phyloP scores from a whole-genome alignment of 208 protist genomes.

The Leptomonas seymouri region DNA sequence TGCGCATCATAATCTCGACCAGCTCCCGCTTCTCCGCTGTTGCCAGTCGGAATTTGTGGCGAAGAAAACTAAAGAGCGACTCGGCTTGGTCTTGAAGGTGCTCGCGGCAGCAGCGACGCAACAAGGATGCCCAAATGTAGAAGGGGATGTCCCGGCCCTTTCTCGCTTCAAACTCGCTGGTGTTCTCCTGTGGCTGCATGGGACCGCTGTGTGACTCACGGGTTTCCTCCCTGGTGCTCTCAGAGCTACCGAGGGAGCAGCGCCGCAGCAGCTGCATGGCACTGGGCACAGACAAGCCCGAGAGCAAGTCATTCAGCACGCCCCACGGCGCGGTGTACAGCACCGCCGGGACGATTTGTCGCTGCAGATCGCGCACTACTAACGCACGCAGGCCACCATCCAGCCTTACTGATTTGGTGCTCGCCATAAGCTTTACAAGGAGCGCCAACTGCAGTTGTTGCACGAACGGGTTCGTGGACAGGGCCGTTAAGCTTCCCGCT shows the following conservation, averaged over 20 bases:
- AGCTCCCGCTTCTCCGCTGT: constrained; percentile 70
- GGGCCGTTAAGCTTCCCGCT: constrained; percentile 36
- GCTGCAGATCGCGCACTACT: constrained; percentile 71
- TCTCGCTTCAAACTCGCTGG: constrained; percentile 10
- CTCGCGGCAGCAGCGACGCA: constrained; percentile 75
- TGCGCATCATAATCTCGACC: constrained; percentile 89
- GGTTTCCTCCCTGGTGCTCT: neutral
- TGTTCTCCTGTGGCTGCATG: neutral
- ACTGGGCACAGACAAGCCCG: constrained; percentile 72
- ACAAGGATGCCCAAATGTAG: constrained; percentile 76
- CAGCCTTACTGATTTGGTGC: constrained; percentile 65
- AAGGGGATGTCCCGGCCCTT: constrained; percentile 57
- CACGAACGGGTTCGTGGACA: constrained; percentile 16
- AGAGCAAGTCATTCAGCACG: constrained; percentile 81
- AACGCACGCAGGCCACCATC: constrained; percentile 76
- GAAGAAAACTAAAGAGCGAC: constrained; percentile 79
- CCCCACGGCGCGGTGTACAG: constrained; percentile 59
- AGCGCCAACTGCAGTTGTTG: constrained; percentile 71
- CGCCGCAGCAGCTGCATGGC: constrained; percentile 73
- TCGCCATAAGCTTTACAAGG: constrained; percentile 77
- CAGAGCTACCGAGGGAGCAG: constrained; percentile 2
- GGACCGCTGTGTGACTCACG: neutral
- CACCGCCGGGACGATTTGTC: constrained; percentile 49
- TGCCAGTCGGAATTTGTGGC: constrained; percentile 53
- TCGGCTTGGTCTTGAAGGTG: constrained; percentile 80